Conservation (phyloP, 2,329 filamentous ascomycete genomes). For the Raffaelea deltoideospora region DNA sequence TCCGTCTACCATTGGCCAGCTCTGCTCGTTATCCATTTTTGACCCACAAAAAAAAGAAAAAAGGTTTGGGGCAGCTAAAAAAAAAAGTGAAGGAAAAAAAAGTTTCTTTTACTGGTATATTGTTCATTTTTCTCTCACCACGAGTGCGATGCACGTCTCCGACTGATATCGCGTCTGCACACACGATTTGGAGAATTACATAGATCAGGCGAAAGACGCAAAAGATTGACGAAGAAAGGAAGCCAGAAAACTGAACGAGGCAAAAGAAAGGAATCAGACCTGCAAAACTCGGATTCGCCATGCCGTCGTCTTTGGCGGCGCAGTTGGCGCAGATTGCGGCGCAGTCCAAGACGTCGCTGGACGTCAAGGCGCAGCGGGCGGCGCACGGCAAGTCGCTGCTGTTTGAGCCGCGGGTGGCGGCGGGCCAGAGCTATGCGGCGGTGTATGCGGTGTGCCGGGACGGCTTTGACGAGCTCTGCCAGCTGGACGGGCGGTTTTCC, state of each 20-base stretch:
- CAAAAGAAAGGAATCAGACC: background rate
- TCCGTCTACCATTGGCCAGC: background rate
- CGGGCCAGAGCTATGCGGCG: conserved; percentile 77
- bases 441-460: conserved; percentile 77
- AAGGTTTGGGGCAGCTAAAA: conserved; percentile 1
- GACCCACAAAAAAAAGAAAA: conserved; percentile 2
- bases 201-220: too few species aligned
- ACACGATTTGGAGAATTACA: too few species aligned
- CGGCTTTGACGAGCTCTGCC: conserved; percentile 83
- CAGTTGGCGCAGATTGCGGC: conserved; percentile 88
- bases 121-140: too few species aligned
- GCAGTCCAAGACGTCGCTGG: conserved; percentile 77
- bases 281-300: too few species aligned
- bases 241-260: background rate
- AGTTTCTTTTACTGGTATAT: too few species aligned
- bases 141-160: too few species aligned
- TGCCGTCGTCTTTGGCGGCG: conserved; percentile 59
- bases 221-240: background rate
- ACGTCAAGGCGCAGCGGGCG: conserved; percentile 83
- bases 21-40: background rate
- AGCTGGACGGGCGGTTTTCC: conserved; percentile 65
- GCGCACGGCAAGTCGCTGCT: conserved; percentile 90
- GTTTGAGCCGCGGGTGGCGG: conserved; percentile 74
- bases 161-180: too few species aligned
- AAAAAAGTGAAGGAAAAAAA: conserved; percentile 1